Evolutionary conservation across 176 grass and related monocot species (phyloP), one percentile per base, ranked within the genome.

Genomic region (Juncus inflexus): DNA sequence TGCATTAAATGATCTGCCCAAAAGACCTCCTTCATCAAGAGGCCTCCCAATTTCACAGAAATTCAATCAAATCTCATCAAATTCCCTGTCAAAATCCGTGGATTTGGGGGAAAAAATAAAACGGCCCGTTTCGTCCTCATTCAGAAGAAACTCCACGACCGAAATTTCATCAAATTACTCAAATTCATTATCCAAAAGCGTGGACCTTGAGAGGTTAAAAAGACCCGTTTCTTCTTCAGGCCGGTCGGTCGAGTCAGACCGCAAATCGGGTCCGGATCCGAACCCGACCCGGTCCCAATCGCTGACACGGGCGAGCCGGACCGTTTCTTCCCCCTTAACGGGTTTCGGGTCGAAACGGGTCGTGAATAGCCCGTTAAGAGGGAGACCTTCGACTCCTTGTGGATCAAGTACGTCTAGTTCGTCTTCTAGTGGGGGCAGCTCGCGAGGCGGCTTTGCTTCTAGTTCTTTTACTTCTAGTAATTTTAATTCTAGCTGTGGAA

Each of bases 371-470:
- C 90, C 90, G 49, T 86, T 62, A 5, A 82, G 73, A 72, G 60
- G 58, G 58, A 91, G 87, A 89, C 87, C 94, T 39, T 89, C 75
- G 61, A 89, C 94, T 67, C 85, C 94, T 80, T 76, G 78, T 16
- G 85, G 84, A 68, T 79, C 85, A 71, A 86, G 84, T 68, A 81
- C 88, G 72, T 89, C 87, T 80, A 83, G 82, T 75, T 76, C 77
- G 81, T 76, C n/a, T 47, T 47, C 43, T 62, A 86, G 67, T 51
- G 37, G 52, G 61, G 61, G 55, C 61, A 37, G 56, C 58, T 42
- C 67, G 35, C 55, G 67, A 55, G 55, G 67, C 65, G 81, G 81
- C 15, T 82, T 82, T 79, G 65, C 77, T 52, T 37, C 73, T 43
- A 28, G 19, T 28, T 78, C 77, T 67, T 92, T 64, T 69, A 64